A percentile compares a stretch with the other conserved stretches of the same genome.
Evolutionary conservation across 495 filamentous ascomycete genomes (phyloP).

Genomic region (Podospora pseudopauciseta): DNA sequence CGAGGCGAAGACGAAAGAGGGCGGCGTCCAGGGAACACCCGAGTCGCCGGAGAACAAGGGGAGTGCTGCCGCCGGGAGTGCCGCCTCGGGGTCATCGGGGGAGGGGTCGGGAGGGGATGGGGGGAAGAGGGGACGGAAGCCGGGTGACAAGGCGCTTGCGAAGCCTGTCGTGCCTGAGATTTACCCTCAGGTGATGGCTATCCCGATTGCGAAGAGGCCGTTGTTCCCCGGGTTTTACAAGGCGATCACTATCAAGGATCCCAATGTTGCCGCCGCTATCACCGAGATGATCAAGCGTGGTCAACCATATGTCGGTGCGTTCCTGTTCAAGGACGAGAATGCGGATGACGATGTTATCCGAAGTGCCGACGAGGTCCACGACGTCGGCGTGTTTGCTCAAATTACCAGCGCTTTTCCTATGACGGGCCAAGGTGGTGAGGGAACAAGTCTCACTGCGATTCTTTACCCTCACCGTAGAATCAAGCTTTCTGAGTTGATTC

Average conservation of each 20-base stretch:
- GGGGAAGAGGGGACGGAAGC: conserved; percentile 58
- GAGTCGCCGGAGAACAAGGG: conserved; percentile 45
- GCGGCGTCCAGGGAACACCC: conserved; percentile 27
- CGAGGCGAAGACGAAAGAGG: conserved; percentile 32
- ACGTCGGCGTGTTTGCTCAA: conserved; percentile 95
- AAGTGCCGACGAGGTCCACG: conserved; percentile 81
- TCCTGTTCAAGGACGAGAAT: conserved; percentile 93
- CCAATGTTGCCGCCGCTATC: conserved; percentile 82
- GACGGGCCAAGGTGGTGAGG: conserved; percentile 43
- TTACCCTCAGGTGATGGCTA: conserved; percentile 97
- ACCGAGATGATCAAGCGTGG: conserved; percentile 97
- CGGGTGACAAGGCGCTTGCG: conserved; percentile 67
- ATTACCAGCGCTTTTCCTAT: conserved; percentile 92
- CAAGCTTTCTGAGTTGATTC: conserved; percentile 75
- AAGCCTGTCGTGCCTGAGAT: conserved; percentile 89
- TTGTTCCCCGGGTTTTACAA: conserved; percentile 99
- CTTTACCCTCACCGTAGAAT: conserved; percentile 96
- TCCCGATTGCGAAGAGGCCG: conserved; percentile 93
- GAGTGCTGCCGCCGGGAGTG: conserved; percentile 36
- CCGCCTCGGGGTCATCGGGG: conserved; percentile 42
- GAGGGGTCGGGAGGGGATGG: conserved; percentile 43
- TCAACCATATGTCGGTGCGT: conserved; percentile 95
- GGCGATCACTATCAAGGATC: conserved; percentile 90
- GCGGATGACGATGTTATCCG: conserved; percentile 89
- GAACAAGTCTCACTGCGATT: conserved; percentile 74